Base-by-base conservation (phyloP, 2,329 filamentous ascomycete species). In the Phoma sp. region DNA sequence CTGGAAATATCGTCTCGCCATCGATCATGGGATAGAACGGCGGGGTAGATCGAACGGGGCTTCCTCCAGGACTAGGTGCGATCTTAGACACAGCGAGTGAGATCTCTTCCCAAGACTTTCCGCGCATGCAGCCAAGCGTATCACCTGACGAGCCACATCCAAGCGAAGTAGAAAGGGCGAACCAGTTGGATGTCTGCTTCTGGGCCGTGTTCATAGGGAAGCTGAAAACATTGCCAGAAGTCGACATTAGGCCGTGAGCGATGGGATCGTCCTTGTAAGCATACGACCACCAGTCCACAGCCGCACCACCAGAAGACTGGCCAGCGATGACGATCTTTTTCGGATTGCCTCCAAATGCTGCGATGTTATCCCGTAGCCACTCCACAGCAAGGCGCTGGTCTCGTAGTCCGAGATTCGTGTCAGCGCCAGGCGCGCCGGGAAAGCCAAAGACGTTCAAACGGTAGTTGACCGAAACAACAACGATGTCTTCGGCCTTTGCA, bases 341-440 rank as follows among this genome's bases (percentile, higher is more conserved):
- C 7, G 60, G 47, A 55, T 82, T 79, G 13, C 83, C 83, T 14
- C 81, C 81, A 57, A 85, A 85, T 0, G 69, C 67, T 7, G 63
- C 75, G 23, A 84, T 80, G 61, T 84, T 83, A 38, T 78, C 72
- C 3, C 72, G 72, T 0, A 82, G 67, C 82, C 82, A 85, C 65
- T 83, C 78, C 0, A 84, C 63, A 0, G 80, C 81, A 11, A 77
- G 60, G 2, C 83, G 76, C 60, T 86, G 83, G 61, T 87, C 83
- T 4, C 78, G 73, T 5, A 85, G 66, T 1, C 81, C 83, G 2
- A 82, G 62, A 53, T 85, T 85, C 40, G 76, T 64, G 7, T 59
- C 53, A 23, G 66, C 36, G 10, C 61, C 67, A 10, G 57, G 60
- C 23, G 66, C 65, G 36, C 68, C 69, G 4, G 72, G 67, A 29